Percentiles rank a stretch among this genome's conserved stretches.
Evolutionary conservation across 2,329 filamentous ascomycete species (phyloP).

Genomic region (Colletotrichum trifolii): DNA sequence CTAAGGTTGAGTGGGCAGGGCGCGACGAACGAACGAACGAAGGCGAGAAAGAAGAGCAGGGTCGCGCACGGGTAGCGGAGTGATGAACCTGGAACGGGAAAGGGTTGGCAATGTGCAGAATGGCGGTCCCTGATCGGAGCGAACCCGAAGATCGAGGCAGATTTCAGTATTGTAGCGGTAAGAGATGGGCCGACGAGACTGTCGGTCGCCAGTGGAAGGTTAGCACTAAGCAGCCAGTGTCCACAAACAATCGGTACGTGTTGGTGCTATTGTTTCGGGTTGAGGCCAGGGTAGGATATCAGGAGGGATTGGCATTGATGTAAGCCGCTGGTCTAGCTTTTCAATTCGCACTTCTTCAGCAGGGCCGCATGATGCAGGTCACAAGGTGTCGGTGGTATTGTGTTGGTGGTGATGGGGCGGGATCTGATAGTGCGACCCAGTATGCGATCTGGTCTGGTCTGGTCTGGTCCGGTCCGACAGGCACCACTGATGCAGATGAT

Average conservation of each 20-base stretch:
- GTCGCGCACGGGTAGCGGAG: conserved; percentile 20
- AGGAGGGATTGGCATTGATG: conserved; percentile 6
- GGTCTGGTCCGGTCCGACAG: no score
- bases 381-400: conserved; percentile 12
- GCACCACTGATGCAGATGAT: no score
- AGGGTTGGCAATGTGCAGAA: conserved; percentile 7
- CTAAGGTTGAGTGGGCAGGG: background rate
- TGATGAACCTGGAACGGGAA: conserved; percentile 16
- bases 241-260: background rate
- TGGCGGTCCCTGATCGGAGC: conserved; percentile 13
- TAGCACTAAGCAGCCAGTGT: background rate
- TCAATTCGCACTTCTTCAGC: conserved; percentile 8
- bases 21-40: conserved; percentile 5
- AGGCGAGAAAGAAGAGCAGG: conserved; percentile 2
- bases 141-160: conserved; percentile 14
- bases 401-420: background rate
- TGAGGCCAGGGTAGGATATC: background rate
- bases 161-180: conserved; percentile 5
- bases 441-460: no score
- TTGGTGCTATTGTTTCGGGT: conserved; percentile 11
- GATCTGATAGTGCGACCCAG: background rate
- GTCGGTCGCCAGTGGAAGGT: background rate
- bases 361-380: conserved; percentile 32
- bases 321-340: no score
- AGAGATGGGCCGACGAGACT: background rate